These are phyloP conservation scores for Geoglossum cookeanum DNA, from an alignment of 2,329 filamentous ascomycete genomes.

Conservation along the genomic window DNA sequence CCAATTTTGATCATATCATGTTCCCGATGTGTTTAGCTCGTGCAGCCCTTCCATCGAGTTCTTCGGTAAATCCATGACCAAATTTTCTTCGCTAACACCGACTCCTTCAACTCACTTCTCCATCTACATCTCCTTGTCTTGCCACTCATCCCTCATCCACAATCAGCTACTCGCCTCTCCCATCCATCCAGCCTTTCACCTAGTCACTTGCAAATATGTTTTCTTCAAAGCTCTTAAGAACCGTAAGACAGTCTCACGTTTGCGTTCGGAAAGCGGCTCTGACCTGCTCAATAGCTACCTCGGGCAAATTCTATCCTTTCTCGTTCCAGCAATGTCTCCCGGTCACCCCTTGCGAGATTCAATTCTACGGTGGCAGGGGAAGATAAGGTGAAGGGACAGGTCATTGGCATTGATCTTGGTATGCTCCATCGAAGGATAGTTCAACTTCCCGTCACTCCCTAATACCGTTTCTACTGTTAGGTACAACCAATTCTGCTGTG, in stretches of 20 bases:
- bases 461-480: constrained; percentile 18
- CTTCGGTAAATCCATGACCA: constrained; percentile 1
- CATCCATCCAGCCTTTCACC: constrained; percentile 9
- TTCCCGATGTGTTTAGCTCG: too few relatives aligned
- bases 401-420: constrained; percentile 97
- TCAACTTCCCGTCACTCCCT: constrained; percentile 2
- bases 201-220: constrained; percentile 9
- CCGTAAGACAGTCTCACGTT: constrained; percentile 6
- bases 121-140: background rate
- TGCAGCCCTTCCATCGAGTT: background rate
- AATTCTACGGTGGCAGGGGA: constrained; percentile 46
- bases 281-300: constrained; percentile 40
- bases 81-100: background rate
- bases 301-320: constrained; percentile 51
- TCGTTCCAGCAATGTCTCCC: constrained; percentile 46
- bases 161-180: constrained; percentile 2
- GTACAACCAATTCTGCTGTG: constrained; percentile 93
- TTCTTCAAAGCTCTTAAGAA: constrained; percentile 10
- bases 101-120: background rate
- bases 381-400: constrained; percentile 79
- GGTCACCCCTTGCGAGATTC: constrained; percentile 56
- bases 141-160: background rate
- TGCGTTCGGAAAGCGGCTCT: background rate
- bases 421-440: constrained; percentile 20
- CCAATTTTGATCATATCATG: background rate